Base-by-base conservation (phyloP, 192 early-diverging fungal genomes). In the Entomortierella beljakovae region DNA sequence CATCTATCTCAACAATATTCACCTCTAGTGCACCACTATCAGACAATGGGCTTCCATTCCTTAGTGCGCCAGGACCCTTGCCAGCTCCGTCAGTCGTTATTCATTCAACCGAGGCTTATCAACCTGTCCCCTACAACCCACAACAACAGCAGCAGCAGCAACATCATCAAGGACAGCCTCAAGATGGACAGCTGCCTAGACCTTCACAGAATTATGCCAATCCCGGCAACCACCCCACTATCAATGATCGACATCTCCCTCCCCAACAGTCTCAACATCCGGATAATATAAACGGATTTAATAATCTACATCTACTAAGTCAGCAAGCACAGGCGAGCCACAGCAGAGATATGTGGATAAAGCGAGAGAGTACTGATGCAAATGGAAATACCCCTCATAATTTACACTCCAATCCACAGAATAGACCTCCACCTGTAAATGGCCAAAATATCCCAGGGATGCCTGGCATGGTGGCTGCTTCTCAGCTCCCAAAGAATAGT, bases 251-350 rank as follows among this genome's bases (percentile, higher is more conserved):
- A 2, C 62, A 58, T 20, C 51, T 62, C 26, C 55, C 71, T 22
- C 54, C 61, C 18, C 71, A 68, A 5, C 31, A 11, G 6, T 38
- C 61, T 34, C 70, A 64, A 32, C 70, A 57, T n/a, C 9, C 29
- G 3, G 67, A 69, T 49, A 66, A 33, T 35, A 64, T 71, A 40
- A 68, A 76, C 28, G 65, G 59, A 50, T 68, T 64, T 20, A 61
- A 61, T 6, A 69, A 79, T 38, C 37, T 79, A 29, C 74, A 79
- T 49, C 74, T 79, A 25, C 51, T 79, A 1, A 79, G 74, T 22
- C 65, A 46, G 3, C 43, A 77, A 34, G 74, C 74, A 2, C 72
- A 75, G 43, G 64, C 72, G 16, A 32, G 58, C 10, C 56, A 59
- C 37, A n/a, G n/a, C n/a, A 59, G 74, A 3, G 74, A 68, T 25